Base-by-base conservation (phyloP, 148 eudicot genomes). In the Fagopyrum homotropicum region DNA sequence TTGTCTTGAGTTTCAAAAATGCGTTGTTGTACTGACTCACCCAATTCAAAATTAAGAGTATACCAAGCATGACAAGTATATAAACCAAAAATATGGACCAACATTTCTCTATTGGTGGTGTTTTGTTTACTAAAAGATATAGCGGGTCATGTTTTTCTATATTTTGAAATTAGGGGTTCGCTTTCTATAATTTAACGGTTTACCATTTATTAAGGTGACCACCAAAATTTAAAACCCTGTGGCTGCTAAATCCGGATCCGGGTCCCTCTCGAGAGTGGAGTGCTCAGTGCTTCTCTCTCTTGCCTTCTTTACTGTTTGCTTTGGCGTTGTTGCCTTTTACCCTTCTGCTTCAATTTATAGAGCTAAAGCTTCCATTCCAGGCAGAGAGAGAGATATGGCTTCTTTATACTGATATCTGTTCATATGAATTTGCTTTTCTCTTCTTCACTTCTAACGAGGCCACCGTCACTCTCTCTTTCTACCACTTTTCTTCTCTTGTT, bases 191-290 rank as follows among this genome's bases (percentile, higher is more conserved):
- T 35, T 35, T 35, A 2, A 35, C 40, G 52, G 52, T 12, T 2
- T 9, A 49, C 2, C 52, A 49, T 12, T 49, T 49, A 49, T 49
- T 12, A 0, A 48, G 52, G 52, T 49, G 9, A 8, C 52, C 52
- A 5, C 11, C 55, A 9, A 51, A 51, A 51, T 51, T 51, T 51
- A 51, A 6, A 51, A 51, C 55, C 55, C 55, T 51, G 56, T 51
- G 56, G 56, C 15, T 51, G 56, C 56, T 51, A 51, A 51, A 51
- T 51, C 56, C 56, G 56, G 56, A 51, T 51, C 61, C 61, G 40
- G 40, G 40, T 35, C 40, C 40, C 40, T 35, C 40, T 35, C 2
- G 40, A 35, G 40, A 35, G 40, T 35, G 40, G 40, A 35, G 40
- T 35, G 40, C 2, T 56, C 19, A 1, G 7, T 7, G 8, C 30